Base-by-base conservation (phyloP, 345 rosid genomes). In the Syzygium oleosum region DNA sequence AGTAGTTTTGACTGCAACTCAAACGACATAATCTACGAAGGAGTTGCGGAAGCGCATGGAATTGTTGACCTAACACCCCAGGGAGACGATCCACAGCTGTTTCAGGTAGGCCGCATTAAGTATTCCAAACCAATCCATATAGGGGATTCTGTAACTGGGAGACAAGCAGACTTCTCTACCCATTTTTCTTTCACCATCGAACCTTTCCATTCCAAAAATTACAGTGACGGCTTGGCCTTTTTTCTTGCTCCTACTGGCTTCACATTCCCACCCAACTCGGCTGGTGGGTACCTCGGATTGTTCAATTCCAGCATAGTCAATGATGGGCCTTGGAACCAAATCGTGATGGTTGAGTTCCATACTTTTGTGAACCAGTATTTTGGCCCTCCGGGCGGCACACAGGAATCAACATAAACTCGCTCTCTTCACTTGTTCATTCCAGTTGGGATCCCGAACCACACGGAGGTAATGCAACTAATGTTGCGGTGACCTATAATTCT, bases 81-180 rank as follows among this genome's bases (percentile, higher is more conserved):
- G 5, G 11, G 2, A 2, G 1, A 0, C 41, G 5, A 0, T 9
- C 11, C 1, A 3, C 41, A 3, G 77, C 9, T 14, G 9, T 65
- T 29, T 29, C 16, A 65, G 77, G 77, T 65, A 29, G 77, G 73
- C 73, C 1, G 1, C 5, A 63, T 63, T n/a, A 19, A 63, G 16
- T 63, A 63, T n/a, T 63, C 38, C 21, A 29, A 63, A 63, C 22
- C 77, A 41, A 65, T n/a, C 73, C 6, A 13, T n/a, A 63, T 63
- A 13, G 6, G 38, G 73, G 73, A 63, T 63, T 63, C 38, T 31
- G 12, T 6, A 0, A 14, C 2, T 29, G 1, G 10, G 10, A 14
- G 17, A 29, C 21, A 12, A 29, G 77, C 8, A 63, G 10, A 14
- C 77, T 29, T 61, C 10, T n/a, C 31, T n/a, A 63, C 21, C 38